Base-by-base conservation (phyloP, 768 basidiomycete genomes). In the Hericium erinaceus region DNA sequence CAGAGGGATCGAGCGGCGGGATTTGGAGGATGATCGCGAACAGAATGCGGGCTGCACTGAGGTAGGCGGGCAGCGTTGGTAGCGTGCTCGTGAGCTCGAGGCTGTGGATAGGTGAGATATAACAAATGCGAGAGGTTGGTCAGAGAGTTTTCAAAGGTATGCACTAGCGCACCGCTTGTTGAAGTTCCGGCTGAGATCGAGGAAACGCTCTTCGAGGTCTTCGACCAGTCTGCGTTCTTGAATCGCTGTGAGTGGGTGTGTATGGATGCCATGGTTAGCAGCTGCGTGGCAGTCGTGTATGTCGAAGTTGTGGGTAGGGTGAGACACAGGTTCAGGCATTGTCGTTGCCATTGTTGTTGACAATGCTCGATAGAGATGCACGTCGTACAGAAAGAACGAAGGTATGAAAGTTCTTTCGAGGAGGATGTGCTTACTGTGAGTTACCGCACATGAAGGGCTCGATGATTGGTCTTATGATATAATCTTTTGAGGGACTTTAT, bases 1-100 rank as follows among this genome's bases (percentile, higher is more conserved):
- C 80, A 2, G 88, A 89, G 0, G 86, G 84, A 18, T 83, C 81
- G 15, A 87, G 67, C 12, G 89, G 88, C 0, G 88, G 89, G 52
- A 90, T 86, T 65, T 84, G 87, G 18, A 90, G 73, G 44, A 89
- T 76, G 50, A 92, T 65, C 0, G 78, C 74, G 11, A 91, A 70
- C 18, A 90, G 71, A 50, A 70, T 72, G 20, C 79, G 82, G 33
- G 77, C 74, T 3, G 81, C 79, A 26, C 75, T 74, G 33, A 92
- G 78, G 62, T 89, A 92, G 6, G 75, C 65, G 0, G 74, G 58
- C 16, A 91, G 73, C 0, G 85, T 86, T 39, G 79, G 78, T 1
- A 87, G 72, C 16, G 70, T 74, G 0, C 83, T 77, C 72, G 73
- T 59, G 16, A 67, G 64, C 57, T 81, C 75, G 13, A 79, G 75